These are phyloP conservation scores for Rhodocollybia butyracea DNA, from an alignment of 768 basidiomycete species.

Conservation along the genomic window DNA sequence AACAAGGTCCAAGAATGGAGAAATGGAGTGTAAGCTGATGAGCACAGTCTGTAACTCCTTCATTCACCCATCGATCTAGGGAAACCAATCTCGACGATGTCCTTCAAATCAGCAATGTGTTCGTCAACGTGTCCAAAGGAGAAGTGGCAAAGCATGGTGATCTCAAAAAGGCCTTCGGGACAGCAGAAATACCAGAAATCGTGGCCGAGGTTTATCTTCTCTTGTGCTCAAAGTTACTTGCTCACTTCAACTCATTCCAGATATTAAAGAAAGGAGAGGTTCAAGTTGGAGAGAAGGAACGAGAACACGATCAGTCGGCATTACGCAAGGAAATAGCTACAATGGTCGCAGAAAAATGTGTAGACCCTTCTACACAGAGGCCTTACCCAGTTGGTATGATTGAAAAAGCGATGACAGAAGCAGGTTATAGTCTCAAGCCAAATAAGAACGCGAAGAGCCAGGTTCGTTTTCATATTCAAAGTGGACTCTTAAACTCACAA, in stretches of 20 bases:
- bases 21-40: constrained; percentile 69
- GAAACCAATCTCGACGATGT: constrained; percentile 95
- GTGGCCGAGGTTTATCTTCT: constrained; percentile 68
- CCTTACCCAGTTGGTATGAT: constrained; percentile 95
- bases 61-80: constrained; percentile 31
- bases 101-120: constrained; percentile 94
- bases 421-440: constrained; percentile 86
- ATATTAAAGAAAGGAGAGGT: constrained; percentile 95
- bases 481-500: neutral
- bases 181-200: constrained; percentile 62
- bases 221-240: neutral
- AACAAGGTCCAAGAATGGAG: constrained; percentile 99
- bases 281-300: constrained; percentile 96
- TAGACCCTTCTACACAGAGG: constrained; percentile 85
- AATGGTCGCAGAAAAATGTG: constrained; percentile 91
- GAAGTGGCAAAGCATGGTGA: constrained; percentile 88
- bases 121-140: constrained; percentile 95
- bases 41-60: neutral
- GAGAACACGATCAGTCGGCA: constrained; percentile 83
- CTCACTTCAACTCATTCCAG: constrained; percentile 32
- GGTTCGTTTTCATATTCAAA: constrained; percentile 36
- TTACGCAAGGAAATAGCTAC: constrained; percentile 89
- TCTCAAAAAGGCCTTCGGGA: constrained; percentile 89
- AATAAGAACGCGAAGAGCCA: constrained; percentile 94
- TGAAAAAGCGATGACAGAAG: constrained; percentile 96